Percentiles rank a stretch among this genome's conserved stretches.
Evolutionary conservation across 2,329 filamentous ascomycete species (phyloP).

Genomic region (Elsinoe arachidis): DNA sequence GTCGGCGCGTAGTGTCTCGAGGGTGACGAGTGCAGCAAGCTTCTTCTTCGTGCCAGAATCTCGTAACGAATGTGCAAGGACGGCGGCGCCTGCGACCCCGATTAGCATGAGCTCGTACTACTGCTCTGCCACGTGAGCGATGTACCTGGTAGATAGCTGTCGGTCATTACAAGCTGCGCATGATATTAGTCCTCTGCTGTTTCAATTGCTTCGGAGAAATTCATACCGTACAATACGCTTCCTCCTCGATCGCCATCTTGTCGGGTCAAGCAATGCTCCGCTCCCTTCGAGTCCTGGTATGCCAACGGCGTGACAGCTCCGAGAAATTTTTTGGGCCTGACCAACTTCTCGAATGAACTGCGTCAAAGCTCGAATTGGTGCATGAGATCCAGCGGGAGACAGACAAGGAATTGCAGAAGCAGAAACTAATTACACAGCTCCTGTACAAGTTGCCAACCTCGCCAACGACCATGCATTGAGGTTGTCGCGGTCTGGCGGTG

Average conservation of each 20-base stretch:
- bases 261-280: neutral
- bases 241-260: conserved; percentile 35
- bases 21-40: conserved; percentile 73
- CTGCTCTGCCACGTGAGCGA: conserved; percentile 16
- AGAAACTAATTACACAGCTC: neutral
- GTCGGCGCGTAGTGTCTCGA: conserved; percentile 65
- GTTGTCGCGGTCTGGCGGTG: neutral
- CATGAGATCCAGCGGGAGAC: neutral
- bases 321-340: neutral
- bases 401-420: neutral
- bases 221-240: conserved; percentile 59
- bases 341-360: neutral
- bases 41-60: conserved; percentile 83
- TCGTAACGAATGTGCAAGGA: conserved; percentile 86
- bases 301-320: conserved; percentile 6
- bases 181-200: neutral
- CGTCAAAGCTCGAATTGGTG: conserved; percentile 4
- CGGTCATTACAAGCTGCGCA: conserved; percentile 75
- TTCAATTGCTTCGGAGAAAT: neutral
- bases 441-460: conserved; percentile 10
- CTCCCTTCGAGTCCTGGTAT: neutral
- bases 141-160: conserved; percentile 84
- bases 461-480: conserved; percentile 6
- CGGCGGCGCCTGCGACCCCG: conserved; percentile 62
- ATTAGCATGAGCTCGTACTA: neutral